A percentile compares a stretch with the other conserved stretches of the same genome.
Conservation (phyloP, 495 filamentous ascomycete genomes). For the Lepraria neglecta region DNA sequence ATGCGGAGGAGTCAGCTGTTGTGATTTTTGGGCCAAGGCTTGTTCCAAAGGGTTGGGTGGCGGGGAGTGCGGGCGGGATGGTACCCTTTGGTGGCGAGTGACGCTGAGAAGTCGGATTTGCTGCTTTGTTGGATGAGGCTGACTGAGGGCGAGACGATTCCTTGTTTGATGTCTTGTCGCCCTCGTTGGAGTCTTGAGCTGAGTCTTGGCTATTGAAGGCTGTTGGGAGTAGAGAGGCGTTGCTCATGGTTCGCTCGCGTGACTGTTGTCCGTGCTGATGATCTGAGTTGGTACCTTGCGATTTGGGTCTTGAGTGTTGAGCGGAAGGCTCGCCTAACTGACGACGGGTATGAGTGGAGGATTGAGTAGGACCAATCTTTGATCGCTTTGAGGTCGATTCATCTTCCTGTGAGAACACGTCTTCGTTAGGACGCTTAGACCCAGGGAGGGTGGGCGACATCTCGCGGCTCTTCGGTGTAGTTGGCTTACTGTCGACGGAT, state of each 20-base stretch:
- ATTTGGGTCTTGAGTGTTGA: background rate
- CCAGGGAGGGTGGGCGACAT: constrained; percentile 11
- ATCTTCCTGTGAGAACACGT: constrained; percentile 4
- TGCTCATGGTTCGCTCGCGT: constrained; percentile 7
- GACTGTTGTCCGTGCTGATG: constrained; percentile 7
- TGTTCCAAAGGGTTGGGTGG: background rate
- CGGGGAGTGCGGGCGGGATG: background rate
- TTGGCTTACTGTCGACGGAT: constrained; percentile 17
- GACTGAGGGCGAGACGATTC: background rate
- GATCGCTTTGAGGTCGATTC: constrained; percentile 35
- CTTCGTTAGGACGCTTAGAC: constrained; percentile 20
- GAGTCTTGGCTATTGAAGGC: constrained; percentile 17
- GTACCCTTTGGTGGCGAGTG: background rate
- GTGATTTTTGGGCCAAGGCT: background rate
- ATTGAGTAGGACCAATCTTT: constrained; percentile 14
- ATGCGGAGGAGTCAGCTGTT: constrained; percentile 18
- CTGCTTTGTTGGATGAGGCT: constrained; percentile 1
- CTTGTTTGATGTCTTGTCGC: background rate
- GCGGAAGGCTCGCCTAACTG: constrained; percentile 1
- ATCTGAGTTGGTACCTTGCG: background rate
- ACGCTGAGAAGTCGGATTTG: background rate
- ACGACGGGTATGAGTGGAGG: background rate
- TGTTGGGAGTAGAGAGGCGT: constrained; percentile 13
- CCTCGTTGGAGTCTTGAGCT: background rate
- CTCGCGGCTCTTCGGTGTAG: constrained; percentile 18